Evolutionary conservation across 768 basidiomycete genomes (phyloP).

Genomic region (Calocera viscosa): DNA sequence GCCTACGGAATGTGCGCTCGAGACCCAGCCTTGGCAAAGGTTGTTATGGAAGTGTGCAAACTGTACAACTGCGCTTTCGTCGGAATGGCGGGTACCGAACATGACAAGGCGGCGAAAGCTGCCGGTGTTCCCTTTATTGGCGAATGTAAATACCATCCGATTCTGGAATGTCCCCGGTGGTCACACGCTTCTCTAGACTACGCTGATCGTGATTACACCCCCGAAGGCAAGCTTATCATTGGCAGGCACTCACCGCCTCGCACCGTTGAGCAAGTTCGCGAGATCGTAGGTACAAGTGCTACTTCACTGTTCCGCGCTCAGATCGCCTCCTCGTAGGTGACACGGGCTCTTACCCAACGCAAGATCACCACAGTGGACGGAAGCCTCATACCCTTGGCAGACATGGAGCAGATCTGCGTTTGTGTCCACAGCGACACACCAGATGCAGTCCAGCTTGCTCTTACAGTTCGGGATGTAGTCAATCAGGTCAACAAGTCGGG

Average conservation of each 20-base stretch:
- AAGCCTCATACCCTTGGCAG: constrained; percentile 30
- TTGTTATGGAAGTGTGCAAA: constrained; percentile 42
- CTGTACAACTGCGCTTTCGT: constrained; percentile 47
- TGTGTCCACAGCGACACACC: background rate
- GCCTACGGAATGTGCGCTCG: constrained; percentile 49
- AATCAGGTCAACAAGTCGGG: background rate
- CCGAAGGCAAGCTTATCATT: constrained; percentile 46
- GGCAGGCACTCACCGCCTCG: constrained; percentile 35
- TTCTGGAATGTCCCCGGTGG: constrained; percentile 18
- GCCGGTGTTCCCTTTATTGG: constrained; percentile 46
- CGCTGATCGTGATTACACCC: constrained; percentile 49
- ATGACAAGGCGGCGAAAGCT: constrained; percentile 45
- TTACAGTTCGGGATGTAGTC: background rate
- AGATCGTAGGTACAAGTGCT: constrained; percentile 29
- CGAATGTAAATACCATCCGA: constrained; percentile 27
- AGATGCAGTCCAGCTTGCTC: background rate
- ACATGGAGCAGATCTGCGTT: background rate
- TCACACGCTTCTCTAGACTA: background rate
- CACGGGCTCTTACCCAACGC: constrained; percentile 33
- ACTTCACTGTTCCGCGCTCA: background rate
- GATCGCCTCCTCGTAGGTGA: constrained; percentile 31
- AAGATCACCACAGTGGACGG: constrained; percentile 35
- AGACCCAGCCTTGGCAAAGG: constrained; percentile 43
- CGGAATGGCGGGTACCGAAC: constrained; percentile 51
- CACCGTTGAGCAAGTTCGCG: constrained; percentile 29